phyloP scores from a whole-genome alignment of 2,329 filamentous ascomycete species.

The Lasiodiplodia citricola region DNA sequence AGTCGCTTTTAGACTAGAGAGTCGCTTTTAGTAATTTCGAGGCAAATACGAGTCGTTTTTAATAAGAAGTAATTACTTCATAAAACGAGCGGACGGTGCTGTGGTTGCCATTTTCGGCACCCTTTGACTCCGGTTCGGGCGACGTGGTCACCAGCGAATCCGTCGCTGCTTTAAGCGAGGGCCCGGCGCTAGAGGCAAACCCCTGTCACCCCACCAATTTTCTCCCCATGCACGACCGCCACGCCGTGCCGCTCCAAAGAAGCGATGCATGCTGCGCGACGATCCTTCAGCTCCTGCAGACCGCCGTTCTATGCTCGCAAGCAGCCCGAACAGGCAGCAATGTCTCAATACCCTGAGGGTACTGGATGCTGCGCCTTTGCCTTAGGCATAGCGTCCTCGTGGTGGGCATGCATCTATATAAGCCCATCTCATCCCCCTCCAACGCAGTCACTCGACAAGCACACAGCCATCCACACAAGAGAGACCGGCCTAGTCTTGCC shows the following conservation, averaged over 20 bases:
- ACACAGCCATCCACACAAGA: neutral
- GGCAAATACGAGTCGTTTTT: too few relatives aligned
- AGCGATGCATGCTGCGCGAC: neutral
- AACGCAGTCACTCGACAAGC: neutral
- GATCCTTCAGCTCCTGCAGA: neutral
- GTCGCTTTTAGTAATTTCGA: too few relatives aligned
- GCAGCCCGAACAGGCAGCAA: neutral
- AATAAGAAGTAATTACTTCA: too few relatives aligned
- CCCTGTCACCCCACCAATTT: neutral
- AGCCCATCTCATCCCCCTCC: neutral
- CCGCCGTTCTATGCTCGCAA: neutral
- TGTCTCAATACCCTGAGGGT: neutral
- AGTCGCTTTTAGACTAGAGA: too few relatives aligned
- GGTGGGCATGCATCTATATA: neutral
- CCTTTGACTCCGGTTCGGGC: neutral
- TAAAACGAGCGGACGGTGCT: neutral
- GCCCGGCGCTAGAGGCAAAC: neutral
- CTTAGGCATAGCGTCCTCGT: neutral
- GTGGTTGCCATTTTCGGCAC: neutral
- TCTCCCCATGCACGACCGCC: neutral
- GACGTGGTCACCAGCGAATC: neutral
- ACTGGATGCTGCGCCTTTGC: neutral
- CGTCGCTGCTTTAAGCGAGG: slow-evolving; percentile 1
- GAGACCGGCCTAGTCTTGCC: neutral
- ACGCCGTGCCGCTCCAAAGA: neutral